Base-by-base conservation (phyloP, 768 basidiomycete species). In the Suillus weaverae region DNA sequence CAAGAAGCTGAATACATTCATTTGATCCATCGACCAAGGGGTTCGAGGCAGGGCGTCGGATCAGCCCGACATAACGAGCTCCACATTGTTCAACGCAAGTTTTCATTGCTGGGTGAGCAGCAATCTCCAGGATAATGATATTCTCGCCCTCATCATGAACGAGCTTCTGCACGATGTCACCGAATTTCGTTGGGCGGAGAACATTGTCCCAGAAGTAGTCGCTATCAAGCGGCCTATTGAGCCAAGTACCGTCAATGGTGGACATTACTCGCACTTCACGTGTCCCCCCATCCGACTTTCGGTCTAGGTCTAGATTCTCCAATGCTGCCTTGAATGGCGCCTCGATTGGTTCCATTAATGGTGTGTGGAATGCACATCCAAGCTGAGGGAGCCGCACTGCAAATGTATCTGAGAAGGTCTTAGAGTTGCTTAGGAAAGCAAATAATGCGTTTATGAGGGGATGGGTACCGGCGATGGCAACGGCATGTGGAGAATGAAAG, bases 121-220 rank as follows among this genome's bases (percentile, higher is more conserved):
- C 71, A 35, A 77, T 72, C 61, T 77, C 77, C 63, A 77, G 30
- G 68, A 77, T 73, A 32, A 67, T 64, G 8, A 76, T 61, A 2
- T 77, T 72, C 8, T 66, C 64, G 22, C 74, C 71, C 61, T 76
- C 70, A 22, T 77, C 74, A 11, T 73, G 68, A 10, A 71, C 62
- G 0, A 78, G 69, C 60, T 73, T 74, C 66, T 73, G 72, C 63
- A 79, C 72, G 7, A 73, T 73, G 56, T 72, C 72, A 3, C 75
- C 71, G n/a, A 78, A 78, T 32, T 75, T 68, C 11, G 79, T 77
- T 0, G 77, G 78, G 35, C 67, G 66, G 59, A 74, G 78, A 59
- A 78, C 74, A 57, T 77, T 79, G 30, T 78, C 73, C 77, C 77
- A 78, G 64, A 73, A 78, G 44, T 78, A 78, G 62, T 72, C 60